These are phyloP conservation scores for Metschnikowia gelsemii DNA, from an alignment of 805 yeast species.

Conservation along the genomic window DNA sequence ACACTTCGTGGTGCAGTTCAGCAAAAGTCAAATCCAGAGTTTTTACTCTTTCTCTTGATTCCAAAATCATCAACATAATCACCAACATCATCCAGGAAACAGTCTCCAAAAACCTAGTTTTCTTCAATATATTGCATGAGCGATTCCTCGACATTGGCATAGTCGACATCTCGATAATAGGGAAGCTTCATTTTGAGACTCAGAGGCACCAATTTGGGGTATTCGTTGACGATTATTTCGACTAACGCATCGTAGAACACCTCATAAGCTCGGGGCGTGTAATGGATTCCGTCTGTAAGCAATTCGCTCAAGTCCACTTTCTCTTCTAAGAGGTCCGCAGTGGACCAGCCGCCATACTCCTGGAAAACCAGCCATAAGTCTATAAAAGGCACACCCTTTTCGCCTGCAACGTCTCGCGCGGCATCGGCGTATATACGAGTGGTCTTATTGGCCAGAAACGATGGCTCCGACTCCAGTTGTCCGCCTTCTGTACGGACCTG, in stretches of 20 bases:
- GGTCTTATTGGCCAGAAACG: constrained; percentile 38
- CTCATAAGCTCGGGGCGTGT: constrained; percentile 51
- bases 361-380: constrained; percentile 50
- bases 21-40: too few relatives aligned
- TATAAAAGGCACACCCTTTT: constrained; percentile 54
- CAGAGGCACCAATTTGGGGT: constrained; percentile 51
- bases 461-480: constrained; percentile 21
- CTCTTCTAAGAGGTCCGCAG: constrained; percentile 36
- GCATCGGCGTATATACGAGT: constrained; percentile 53
- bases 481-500: constrained; percentile 1
- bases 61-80: too few relatives aligned
- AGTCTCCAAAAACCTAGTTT: background rate
- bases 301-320: constrained; percentile 20
- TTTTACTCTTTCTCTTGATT: too few relatives aligned
- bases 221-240: constrained; percentile 35
- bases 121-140: constrained; percentile 9
- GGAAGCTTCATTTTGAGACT: constrained; percentile 39
- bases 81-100: too few relatives aligned
- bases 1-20: too few relatives aligned
- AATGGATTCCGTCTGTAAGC: constrained; percentile 59
- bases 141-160: constrained; percentile 9
- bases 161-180: constrained; percentile 36
- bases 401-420: constrained; percentile 44
- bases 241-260: constrained; percentile 47
- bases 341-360: constrained; percentile 31